Base-by-base conservation (phyloP, 805 yeast species). In the Blastobotrys muscicola region DNA sequence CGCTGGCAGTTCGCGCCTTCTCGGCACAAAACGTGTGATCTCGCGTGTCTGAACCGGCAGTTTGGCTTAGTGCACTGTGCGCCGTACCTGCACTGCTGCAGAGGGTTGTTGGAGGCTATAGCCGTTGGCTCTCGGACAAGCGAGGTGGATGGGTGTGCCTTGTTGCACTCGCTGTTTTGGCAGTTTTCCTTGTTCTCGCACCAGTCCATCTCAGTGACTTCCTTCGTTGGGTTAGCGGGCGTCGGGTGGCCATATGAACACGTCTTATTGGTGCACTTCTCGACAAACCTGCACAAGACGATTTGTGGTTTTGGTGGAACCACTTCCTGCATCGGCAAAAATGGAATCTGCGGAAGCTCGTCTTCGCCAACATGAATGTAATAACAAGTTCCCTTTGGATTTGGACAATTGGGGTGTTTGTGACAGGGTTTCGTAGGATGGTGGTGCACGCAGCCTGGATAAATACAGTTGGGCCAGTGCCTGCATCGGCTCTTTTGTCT, bases 191-290 rank as follows among this genome's bases (percentile, higher is more conserved):
- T 84, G 32, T 69, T 76, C 6, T 79, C 66, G 67, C 96, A 87
- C 94, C 94, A 84, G 51, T 77, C 81, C 12, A 20, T 6, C 12
- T 73, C 71, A 11, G 74, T 67, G 34, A 86, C 85, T 53, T 78
- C 76, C 26, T 87, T 86, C 48, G 74, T 78, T 49, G 72, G 75
- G 64, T 82, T 85, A 12, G 85, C 82, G 1, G 94, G 92, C 0
- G 95, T 85, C 37, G 97, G 95, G 59, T 87, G 96, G 20, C 87
- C 95, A 66, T 80, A 85, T 26, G 87, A 85, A 67, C 96, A 87
- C 49, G 76, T 65, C 48, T 78, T 85, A 56, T 83, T 84, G 16
- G 84, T 69, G 64, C 96, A 87, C 33, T 76, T 61, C 16, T 72
- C 68, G 39, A 90, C 92, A 62, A 76, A 87, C 59, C 82, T 83